These are phyloP conservation scores for Anisodus tanguticus DNA, from an alignment of 257 asterid genomes.

Conservation along the genomic window DNA sequence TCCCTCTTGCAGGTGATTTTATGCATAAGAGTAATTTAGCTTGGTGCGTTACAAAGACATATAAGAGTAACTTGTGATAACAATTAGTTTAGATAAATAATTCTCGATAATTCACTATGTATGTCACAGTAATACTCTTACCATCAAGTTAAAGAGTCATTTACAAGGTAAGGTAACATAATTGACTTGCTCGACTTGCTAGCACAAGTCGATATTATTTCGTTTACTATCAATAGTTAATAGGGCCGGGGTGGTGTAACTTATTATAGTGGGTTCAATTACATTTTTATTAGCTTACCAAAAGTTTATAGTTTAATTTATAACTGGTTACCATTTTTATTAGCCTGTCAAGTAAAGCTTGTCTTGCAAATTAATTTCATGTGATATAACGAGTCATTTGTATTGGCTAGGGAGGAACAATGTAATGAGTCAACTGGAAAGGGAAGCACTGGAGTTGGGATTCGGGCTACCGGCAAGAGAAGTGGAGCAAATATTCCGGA, in stretches of 20 bases:
- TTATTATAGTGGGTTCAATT: too few relatives aligned
- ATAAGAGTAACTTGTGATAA: background rate
- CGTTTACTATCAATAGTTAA: too few relatives aligned
- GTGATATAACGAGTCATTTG: background rate
- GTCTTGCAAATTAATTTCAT: too few relatives aligned
- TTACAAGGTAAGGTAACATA: background rate
- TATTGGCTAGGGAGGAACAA: constrained; percentile 49
- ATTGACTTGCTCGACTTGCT: too few relatives aligned
- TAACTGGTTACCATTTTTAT: too few relatives aligned
- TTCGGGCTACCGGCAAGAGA: constrained; percentile 64
- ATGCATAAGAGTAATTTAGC: background rate
- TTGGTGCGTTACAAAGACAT: background rate
- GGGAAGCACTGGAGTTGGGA: constrained; percentile 62
- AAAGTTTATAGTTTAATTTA: too few relatives aligned
- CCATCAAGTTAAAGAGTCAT: background rate
- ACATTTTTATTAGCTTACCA: too few relatives aligned
- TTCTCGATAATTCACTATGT: background rate
- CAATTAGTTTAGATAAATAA: background rate
- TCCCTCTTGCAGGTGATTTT: constrained; percentile 53
- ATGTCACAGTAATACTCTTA: background rate
- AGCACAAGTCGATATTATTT: too few relatives aligned
- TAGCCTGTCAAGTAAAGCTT: too few relatives aligned
- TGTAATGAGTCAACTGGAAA: constrained; percentile 54
- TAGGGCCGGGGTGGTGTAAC: too few relatives aligned
- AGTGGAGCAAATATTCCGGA: constrained; percentile 61